phyloP scores from a whole-genome alignment of 805 yeast species.

The Nematodospora valgi region DNA sequence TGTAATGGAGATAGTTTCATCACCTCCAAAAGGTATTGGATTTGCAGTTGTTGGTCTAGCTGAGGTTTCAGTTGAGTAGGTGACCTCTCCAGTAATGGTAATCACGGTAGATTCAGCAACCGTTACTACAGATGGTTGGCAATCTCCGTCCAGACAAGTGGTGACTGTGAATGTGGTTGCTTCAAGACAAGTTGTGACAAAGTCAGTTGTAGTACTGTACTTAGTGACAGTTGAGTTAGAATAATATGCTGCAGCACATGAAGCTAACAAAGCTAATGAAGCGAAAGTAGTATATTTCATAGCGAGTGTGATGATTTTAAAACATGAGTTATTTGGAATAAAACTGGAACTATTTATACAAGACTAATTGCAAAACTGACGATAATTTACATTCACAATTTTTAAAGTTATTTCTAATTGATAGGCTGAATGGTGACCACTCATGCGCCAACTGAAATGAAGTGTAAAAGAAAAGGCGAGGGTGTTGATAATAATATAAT shows the following conservation, averaged over 20 bases:
- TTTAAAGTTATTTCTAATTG: too few species aligned
- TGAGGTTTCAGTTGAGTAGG: constrained; percentile 13
- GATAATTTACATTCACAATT: too few species aligned
- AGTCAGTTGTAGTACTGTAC: constrained; percentile 45
- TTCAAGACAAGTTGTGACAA: constrained; percentile 66
- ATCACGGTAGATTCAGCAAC: constrained; percentile 72
- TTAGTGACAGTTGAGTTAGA: constrained; percentile 15
- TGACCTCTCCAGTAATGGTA: constrained; percentile 71
- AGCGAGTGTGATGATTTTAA: background rate
- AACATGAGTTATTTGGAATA: too few species aligned
- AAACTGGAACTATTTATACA: too few species aligned
- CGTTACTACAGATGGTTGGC: constrained; percentile 47
- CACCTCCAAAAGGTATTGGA: background rate
- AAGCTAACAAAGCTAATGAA: constrained; percentile 3
- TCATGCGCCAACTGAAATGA: too few species aligned
- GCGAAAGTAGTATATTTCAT: constrained; percentile 5
- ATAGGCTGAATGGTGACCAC: too few species aligned
- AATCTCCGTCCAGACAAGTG: constrained; percentile 24
- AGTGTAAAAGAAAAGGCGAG: too few species aligned
- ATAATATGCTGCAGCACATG: constrained; percentile 2
- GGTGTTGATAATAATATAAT: too few species aligned
- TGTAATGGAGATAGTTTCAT: constrained; percentile 13
- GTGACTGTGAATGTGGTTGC: constrained; percentile 61
- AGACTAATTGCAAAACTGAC: too few species aligned
- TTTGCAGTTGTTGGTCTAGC: constrained; percentile 1